phyloP scores from a whole-genome alignment of 2,329 filamentous ascomycete genomes.

The Pseudonectria buxi region DNA sequence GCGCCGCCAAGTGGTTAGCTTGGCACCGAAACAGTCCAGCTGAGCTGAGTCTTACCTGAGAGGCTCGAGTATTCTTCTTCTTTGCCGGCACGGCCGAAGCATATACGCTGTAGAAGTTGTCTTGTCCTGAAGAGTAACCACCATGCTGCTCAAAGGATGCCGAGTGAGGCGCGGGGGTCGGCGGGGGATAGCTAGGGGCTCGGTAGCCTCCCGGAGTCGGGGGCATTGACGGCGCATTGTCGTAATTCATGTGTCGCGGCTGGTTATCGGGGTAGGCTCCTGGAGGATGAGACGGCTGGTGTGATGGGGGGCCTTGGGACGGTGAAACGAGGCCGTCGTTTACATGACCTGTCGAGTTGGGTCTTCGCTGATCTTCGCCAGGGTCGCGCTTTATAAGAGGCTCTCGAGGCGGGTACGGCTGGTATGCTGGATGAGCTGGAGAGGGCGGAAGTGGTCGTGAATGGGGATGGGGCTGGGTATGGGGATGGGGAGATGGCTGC shows the following conservation, averaged over 20 bases:
- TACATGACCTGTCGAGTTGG: conserved; percentile 45
- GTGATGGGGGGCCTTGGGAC: conserved; percentile 25
- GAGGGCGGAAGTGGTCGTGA: conserved; percentile 31
- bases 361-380: conserved; percentile 43
- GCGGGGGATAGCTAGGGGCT: conserved; percentile 34
- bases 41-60: conserved; percentile 40
- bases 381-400: conserved; percentile 51
- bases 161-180: conserved; percentile 33
- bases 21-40: neutral
- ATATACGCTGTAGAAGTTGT: conserved; percentile 36
- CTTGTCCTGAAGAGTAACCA: conserved; percentile 25
- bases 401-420: conserved; percentile 42
- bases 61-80: conserved; percentile 59
- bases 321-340: conserved; percentile 27
- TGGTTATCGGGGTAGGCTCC: conserved; percentile 38
- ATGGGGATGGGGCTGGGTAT: conserved; percentile 14
- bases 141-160: conserved; percentile 31
- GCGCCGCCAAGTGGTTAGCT: conserved; percentile 10
- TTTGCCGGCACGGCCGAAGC: conserved; percentile 38
- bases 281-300: conserved; percentile 25
- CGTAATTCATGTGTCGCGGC: conserved; percentile 48
- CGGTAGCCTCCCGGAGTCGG: conserved; percentile 39
- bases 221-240: conserved; percentile 39
- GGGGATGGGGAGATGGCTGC: conserved; percentile 10
- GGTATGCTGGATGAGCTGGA: conserved; percentile 38